Evolutionary conservation across 2,329 filamentous ascomycete species (phyloP), one percentile per base, ranked within the genome.

Genomic region (Phyllachora maydis): DNA sequence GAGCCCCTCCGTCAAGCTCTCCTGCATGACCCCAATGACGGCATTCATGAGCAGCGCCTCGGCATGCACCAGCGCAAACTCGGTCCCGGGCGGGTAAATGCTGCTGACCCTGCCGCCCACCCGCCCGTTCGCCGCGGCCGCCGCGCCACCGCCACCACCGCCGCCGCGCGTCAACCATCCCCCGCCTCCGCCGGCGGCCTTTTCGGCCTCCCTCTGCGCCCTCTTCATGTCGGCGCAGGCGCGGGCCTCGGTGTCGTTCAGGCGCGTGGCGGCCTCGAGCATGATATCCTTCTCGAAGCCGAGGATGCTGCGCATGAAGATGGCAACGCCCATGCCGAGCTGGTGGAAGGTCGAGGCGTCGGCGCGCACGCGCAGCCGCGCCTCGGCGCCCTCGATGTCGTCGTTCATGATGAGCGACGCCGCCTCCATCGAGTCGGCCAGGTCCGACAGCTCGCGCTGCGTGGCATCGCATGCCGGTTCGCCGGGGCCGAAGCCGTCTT

Each of bases 241-340:
- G 24, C 65, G 60, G 15, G 62, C 67, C 49, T 95, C 85, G 27
- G 79, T 79, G 21, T 75, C 67, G 23, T 59, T 60, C 14, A 98
- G 58, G 23, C 67, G 62, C 14, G 67, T 60, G 9, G 68, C 66
- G 12, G 88, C 81, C 52, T 90, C 70, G 27, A 67, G 68, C 74
- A 95, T 88, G 33, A 90, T 61, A 4, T 88, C 71, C 45, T 90
- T 83, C 48, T 95, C 88, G 37, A 92, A 88, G 2, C 83, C 83
- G 2, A 95, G 53, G 3, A 88, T 73, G 11, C 83, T 82, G 35
- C 71, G 63, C 47, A 95, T 71, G 43, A 95, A 95, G 21, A 67
- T 68, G 11, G 82, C 70, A 16, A 92, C 70, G 24, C 79, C 75
- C 33, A 72, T 59, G 15, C 82, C 83, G 16, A 95, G 59, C 52